Conservation (phyloP, 345 rosid genomes). For the Litchi chinensis region DNA sequence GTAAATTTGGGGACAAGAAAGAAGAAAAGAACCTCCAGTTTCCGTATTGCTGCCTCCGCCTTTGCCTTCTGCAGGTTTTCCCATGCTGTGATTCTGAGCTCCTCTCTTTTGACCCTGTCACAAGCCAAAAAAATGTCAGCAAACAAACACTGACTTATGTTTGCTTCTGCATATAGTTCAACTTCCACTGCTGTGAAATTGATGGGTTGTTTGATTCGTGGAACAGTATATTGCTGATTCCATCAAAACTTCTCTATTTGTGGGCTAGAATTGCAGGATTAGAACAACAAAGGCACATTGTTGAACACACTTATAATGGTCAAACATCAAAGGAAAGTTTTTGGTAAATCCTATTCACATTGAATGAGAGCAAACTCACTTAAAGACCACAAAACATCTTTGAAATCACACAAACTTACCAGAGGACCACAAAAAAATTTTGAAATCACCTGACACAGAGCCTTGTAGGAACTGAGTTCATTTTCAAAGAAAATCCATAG, state of each 20-base stretch:
- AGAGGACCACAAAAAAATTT: neutral
- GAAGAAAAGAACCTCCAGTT: slow-evolving; percentile 75
- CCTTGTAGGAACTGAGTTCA: neutral
- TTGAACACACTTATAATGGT: neutral
- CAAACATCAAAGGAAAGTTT: neutral
- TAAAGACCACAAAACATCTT: neutral
- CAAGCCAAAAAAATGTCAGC: slow-evolving; percentile 3
- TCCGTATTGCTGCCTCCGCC: slow-evolving; percentile 91
- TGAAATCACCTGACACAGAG: neutral
- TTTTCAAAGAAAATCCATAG: neutral
- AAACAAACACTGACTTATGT: neutral
- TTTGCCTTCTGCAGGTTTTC: slow-evolving; percentile 98
- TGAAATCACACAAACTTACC: neutral
- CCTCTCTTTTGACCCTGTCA: slow-evolving; percentile 74
- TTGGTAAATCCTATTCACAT: neutral
- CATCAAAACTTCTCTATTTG: neutral
- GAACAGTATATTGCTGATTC: neutral
- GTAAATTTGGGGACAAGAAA: slow-evolving; percentile 16
- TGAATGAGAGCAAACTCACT: neutral
- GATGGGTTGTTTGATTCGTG: slow-evolving; percentile 2
- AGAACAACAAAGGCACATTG: neutral
- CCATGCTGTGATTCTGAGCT: slow-evolving; percentile 93
- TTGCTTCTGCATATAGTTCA: neutral
- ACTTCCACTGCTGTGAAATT: neutral
- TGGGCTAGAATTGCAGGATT: neutral